phyloP scores from a whole-genome alignment of 139 green algal species.

The Pseudopediastrum boryanum region DNA sequence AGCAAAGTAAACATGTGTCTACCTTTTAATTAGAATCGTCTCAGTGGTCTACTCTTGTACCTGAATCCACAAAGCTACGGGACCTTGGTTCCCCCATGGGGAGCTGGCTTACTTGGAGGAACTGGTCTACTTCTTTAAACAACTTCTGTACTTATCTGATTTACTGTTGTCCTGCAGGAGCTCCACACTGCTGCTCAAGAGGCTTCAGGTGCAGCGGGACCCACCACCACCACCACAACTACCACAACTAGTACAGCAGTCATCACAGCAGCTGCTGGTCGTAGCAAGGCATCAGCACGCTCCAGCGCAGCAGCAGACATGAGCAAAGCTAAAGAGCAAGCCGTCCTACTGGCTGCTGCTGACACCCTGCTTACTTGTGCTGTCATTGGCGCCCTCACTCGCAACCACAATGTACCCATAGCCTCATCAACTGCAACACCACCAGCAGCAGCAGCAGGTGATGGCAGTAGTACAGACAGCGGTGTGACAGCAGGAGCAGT shows the following conservation, averaged over 20 bases:
- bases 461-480: too few species aligned
- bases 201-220: neutral
- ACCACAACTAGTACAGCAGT: neutral
- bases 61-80: too few species aligned
- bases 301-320: neutral
- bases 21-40: too few species aligned
- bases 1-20: too few species aligned
- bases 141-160: too few species aligned
- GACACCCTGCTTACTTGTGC: slow-evolving; percentile 33
- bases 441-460: neutral
- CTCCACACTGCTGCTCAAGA: slow-evolving; percentile 20
- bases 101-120: too few species aligned
- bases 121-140: too few species aligned
- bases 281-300: neutral
- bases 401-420: too few species aligned
- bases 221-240: slow-evolving; percentile 11
- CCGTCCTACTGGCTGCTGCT: slow-evolving; percentile 9
- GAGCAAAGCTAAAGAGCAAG: slow-evolving; percentile 4
- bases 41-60: too few species aligned
- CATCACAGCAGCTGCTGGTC: too few species aligned
- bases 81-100: too few species aligned
- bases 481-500: too few species aligned
- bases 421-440: neutral
- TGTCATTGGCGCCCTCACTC: slow-evolving; percentile 13
- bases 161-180: neutral